These are phyloP conservation scores for Crithidia sp. DNA, from an alignment of 208 protist species.

Conservation along the genomic window DNA sequence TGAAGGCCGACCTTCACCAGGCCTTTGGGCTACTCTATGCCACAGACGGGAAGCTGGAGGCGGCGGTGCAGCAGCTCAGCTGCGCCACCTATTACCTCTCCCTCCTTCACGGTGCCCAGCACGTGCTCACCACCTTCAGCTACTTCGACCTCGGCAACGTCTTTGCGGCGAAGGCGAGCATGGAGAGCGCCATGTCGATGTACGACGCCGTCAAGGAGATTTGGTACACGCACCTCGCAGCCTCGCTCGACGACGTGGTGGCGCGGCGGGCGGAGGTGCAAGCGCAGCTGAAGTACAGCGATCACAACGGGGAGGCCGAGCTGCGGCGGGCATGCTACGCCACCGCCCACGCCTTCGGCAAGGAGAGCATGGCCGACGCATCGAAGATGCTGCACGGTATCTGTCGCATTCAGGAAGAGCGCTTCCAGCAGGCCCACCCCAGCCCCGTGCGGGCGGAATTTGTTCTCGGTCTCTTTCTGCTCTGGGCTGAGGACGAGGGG, in stretches of 20 bases:
- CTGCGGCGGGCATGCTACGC: conserved; percentile 51
- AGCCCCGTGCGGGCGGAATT: conserved; percentile 72
- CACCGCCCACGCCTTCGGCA: conserved; percentile 71
- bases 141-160: conserved; percentile 93
- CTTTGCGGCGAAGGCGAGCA: conserved; percentile 84
- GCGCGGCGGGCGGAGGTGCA: conserved; percentile 54
- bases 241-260: conserved; percentile 61
- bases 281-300: conserved; percentile 72
- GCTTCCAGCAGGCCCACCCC: conserved; percentile 72
- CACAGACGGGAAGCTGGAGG: conserved; percentile 82
- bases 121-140: conserved; percentile 87
- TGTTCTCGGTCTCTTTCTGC: conserved; percentile 81
- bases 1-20: conserved; percentile 90
- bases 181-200: conserved; percentile 87
- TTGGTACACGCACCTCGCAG: conserved; percentile 67
- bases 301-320: conserved; percentile 51
- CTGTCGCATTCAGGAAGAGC: conserved; percentile 80
- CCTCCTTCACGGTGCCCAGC: conserved; percentile 72
- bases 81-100: conserved; percentile 88
- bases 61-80: conserved; percentile 82
- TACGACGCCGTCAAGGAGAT: conserved; percentile 91
- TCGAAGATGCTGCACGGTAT: conserved; percentile 91
- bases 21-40: conserved; percentile 90
- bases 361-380: conserved; percentile 80
- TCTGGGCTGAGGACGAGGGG: conserved; percentile 74